Evolutionary conservation across 2,329 filamentous ascomycete genomes (phyloP).

Genomic region (Exophiala alcalophila): DNA sequence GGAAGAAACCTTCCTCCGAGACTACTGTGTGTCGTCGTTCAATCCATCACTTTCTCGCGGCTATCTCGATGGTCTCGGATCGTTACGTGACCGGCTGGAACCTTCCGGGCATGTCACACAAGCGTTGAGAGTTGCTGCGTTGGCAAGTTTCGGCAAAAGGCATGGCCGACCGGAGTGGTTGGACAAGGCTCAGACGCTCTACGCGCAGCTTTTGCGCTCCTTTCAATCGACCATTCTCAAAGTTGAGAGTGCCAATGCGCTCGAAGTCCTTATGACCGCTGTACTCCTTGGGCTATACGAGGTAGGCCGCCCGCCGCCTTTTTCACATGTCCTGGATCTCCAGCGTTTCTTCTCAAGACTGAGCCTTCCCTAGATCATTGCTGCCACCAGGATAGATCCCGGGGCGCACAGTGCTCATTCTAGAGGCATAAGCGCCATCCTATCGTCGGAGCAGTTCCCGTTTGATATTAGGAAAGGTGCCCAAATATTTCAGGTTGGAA

Average conservation of each 20-base stretch:
- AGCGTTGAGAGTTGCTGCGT: constrained; percentile 14
- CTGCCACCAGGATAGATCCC: not conserved
- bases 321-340: no score
- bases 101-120: constrained; percentile 7
- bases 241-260: not conserved
- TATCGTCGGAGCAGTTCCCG: not conserved
- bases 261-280: constrained; percentile 16
- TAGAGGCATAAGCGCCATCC: constrained; percentile 2
- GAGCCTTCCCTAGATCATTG: constrained; percentile 2
- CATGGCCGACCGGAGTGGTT: constrained; percentile 1
- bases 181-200: constrained; percentile 1
- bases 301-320: constrained; percentile 4
- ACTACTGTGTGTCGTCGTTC: constrained; percentile 11
- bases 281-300: constrained; percentile 22
- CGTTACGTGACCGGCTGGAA: constrained; percentile 3
- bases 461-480: constrained; percentile 1
- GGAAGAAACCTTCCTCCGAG: constrained; percentile 13
- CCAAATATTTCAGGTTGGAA: constrained; percentile 1
- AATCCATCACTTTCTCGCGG: constrained; percentile 15
- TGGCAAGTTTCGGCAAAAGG: constrained; percentile 15
- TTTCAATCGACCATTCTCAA: constrained; percentile 9
- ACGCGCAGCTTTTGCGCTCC: constrained; percentile 13
- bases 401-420: constrained; percentile 1
- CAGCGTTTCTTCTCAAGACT: no score
- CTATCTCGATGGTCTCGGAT: constrained; percentile 20